Evolutionary conservation across 108 stramenopile species (phyloP).

Genomic region (Poteriospumella lacustris): DNA sequence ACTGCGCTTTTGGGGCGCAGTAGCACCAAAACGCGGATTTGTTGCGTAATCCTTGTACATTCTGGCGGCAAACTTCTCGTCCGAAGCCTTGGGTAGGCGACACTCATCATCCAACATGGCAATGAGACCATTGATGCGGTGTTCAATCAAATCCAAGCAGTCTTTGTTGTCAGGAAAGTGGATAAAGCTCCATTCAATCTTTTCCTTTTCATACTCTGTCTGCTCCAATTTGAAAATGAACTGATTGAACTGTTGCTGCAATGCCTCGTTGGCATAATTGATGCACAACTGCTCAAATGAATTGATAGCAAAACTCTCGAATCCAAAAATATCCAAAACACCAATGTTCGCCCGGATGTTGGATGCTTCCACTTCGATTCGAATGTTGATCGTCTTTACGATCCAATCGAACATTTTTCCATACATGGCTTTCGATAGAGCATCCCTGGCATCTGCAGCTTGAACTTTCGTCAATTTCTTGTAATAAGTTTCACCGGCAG

Average conservation of each 20-base stretch:
- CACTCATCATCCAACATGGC: constrained; percentile 87
- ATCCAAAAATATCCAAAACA: constrained; percentile 63
- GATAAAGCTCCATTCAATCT: constrained; percentile 73
- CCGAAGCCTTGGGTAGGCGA: constrained; percentile 40
- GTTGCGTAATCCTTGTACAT: constrained; percentile 69
- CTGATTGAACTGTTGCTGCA: constrained; percentile 66
- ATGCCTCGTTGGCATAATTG: constrained; percentile 31
- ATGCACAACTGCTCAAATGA: constrained; percentile 76
- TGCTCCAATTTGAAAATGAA: constrained; percentile 71
- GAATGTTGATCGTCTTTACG: constrained; percentile 22
- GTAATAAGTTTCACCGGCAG: constrained; percentile 18
- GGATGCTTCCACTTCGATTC: background rate
- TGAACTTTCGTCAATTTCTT: background rate
- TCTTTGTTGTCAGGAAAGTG: constrained; percentile 94
- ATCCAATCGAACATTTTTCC: constrained; percentile 47
- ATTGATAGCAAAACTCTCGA: constrained; percentile 77
- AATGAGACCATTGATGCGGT: constrained; percentile 73
- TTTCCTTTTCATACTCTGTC: constrained; percentile 59
- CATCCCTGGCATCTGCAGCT: constrained; percentile 34
- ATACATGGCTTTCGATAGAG: constrained; percentile 43
- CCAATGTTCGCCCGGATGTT: constrained; percentile 36
- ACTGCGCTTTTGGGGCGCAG: constrained; percentile 30
- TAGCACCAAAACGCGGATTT: constrained; percentile 23
- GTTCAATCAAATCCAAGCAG: constrained; percentile 93
- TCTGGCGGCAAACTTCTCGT: constrained; percentile 61